Conservation (phyloP, 331 rosid genomes). For the Pyracantha coccinea region DNA sequence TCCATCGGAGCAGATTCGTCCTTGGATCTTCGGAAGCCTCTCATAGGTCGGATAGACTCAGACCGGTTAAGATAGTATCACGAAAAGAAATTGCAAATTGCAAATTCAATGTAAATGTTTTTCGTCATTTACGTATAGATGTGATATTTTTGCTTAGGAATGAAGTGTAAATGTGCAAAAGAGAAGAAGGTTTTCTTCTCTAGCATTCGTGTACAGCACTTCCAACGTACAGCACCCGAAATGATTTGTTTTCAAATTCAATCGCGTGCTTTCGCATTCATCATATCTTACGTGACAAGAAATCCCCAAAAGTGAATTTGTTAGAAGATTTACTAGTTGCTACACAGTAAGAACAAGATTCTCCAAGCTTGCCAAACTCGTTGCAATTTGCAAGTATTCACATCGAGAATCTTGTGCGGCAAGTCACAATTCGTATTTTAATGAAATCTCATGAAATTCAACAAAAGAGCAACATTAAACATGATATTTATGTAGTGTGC, state of each 20-base stretch:
- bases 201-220: not conserved
- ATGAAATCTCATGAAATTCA: not conserved
- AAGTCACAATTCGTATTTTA: not conserved
- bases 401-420: not conserved
- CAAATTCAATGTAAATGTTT: constrained; percentile 12
- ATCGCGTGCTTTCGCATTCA: too few relatives aligned
- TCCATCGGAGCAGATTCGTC: constrained; percentile 12
- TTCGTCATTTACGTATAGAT: not conserved
- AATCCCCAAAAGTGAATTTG: too few relatives aligned
- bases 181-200: not conserved
- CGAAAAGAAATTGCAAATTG: constrained; percentile 13
- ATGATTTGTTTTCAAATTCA: not conserved
- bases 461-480: not conserved
- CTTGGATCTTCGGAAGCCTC: constrained; percentile 17
- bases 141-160: not conserved
- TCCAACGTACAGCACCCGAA: not conserved
- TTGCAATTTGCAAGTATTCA: not conserved
- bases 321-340: not conserved
- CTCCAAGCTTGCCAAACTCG: not conserved
- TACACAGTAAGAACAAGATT: not conserved
- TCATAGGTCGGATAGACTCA: constrained; percentile 16
- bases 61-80: constrained; percentile 17
- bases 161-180: not conserved
- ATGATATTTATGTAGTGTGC: not conserved
- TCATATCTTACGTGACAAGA: too few relatives aligned